A percentile compares a stretch with the other conserved stretches of the same genome.
These are phyloP conservation scores for Pichia sorboxylosa DNA, from an alignment of 1,139 yeast species.

Conservation along the genomic window DNA sequence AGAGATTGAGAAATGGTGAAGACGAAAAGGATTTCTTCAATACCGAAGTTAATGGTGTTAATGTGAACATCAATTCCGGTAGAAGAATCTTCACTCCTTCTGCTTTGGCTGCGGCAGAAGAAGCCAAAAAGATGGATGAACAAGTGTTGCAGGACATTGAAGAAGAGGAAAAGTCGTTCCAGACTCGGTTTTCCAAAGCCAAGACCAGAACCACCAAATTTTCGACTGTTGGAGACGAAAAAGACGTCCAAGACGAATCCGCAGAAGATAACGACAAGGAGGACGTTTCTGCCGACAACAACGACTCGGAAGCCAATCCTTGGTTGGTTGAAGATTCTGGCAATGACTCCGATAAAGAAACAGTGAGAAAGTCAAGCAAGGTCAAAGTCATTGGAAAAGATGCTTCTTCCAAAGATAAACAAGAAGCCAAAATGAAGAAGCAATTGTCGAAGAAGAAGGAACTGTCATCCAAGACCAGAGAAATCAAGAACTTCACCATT, in stretches of 20 bases:
- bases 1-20: constrained; percentile 35
- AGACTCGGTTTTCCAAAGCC: no score
- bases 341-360: constrained; percentile 13
- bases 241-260: constrained; percentile 4
- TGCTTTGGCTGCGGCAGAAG: constrained; percentile 35
- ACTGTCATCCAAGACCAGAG: constrained; percentile 18
- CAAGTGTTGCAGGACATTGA: constrained; percentile 38
- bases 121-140: constrained; percentile 32
- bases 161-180: constrained; percentile 49
- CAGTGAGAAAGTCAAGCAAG: constrained; percentile 33
- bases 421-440: constrained; percentile 40
- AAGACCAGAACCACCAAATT: constrained; percentile 29
- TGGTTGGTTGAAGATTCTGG: constrained; percentile 24
- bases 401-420: constrained; percentile 38
- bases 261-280: constrained; percentile 1
- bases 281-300: constrained; percentile 12
- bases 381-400: constrained; percentile 44
- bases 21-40: constrained; percentile 24
- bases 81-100: constrained; percentile 77
- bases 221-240: constrained; percentile 19
- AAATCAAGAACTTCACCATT: constrained; percentile 31
- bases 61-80: constrained; percentile 54
- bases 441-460: constrained; percentile 23
- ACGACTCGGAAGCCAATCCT: constrained; percentile 31
- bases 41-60: constrained; percentile 29